phyloP scores from a whole-genome alignment of 768 basidiomycete species.

The Pisolithus microcarpus region DNA sequence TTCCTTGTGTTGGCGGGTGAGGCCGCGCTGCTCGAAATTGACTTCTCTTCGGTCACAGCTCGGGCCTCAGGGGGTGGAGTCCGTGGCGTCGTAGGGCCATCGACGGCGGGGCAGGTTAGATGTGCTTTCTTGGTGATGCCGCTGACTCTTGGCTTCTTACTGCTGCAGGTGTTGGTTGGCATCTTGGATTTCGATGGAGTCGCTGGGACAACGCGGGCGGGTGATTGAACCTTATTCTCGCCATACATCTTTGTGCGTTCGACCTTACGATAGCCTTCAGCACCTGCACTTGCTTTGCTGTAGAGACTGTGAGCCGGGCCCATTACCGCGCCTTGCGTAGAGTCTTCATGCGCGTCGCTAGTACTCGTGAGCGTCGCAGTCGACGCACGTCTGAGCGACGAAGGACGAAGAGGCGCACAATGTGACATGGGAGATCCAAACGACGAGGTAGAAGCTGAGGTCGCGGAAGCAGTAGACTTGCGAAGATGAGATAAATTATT shows the following conservation, averaged over 20 bases:
- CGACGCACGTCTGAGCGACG: slow-evolving; percentile 37
- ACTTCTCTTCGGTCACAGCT: slow-evolving; percentile 9
- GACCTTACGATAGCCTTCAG: neutral
- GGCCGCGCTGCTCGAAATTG: slow-evolving; percentile 11
- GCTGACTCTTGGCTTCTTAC: neutral
- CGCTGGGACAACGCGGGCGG: neutral
- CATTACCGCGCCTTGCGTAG: neutral
- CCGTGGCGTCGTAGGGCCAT: slow-evolving; percentile 8
- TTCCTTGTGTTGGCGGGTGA: slow-evolving; percentile 12
- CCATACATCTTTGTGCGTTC: neutral
- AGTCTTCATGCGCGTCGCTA: neutral
- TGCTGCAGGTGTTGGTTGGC: neutral
- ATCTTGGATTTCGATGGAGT: neutral
- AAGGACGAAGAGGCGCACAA: slow-evolving; percentile 31
- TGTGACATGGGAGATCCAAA: slow-evolving; percentile 33
- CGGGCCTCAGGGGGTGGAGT: slow-evolving; percentile 20
- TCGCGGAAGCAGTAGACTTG: slow-evolving; percentile 24
- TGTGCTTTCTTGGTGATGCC: neutral
- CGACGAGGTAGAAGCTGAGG: slow-evolving; percentile 25
- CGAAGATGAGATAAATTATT: slow-evolving; percentile 24
- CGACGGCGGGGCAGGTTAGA: slow-evolving; percentile 3
- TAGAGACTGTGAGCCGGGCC: neutral
- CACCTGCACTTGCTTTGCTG: neutral
- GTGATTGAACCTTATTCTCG: neutral
- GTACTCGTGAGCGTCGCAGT: slow-evolving; percentile 22